These are phyloP conservation scores for Alloteropsis angusta DNA, from an alignment of 202 grass and related monocot genomes.

Conservation along the genomic window DNA sequence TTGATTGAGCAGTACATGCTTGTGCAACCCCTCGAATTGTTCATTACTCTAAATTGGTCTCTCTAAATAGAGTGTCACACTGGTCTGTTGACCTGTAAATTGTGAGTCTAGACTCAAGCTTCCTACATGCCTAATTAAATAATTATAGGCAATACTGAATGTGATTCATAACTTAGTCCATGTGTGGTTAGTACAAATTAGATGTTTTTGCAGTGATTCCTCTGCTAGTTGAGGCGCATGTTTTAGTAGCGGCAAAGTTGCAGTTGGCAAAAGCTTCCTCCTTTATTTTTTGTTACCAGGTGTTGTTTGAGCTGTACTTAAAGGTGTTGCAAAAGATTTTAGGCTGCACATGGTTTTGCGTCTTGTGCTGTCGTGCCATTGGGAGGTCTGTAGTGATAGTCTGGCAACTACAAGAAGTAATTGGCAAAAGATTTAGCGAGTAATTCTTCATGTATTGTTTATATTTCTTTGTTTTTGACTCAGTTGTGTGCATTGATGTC, in stretches of 20 bases:
- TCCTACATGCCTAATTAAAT: not conserved
- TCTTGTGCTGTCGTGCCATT: not conserved
- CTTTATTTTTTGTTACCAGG: too few relatives aligned
- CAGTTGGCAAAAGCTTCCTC: too few relatives aligned
- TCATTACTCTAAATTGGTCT: too few relatives aligned
- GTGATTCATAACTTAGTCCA: not conserved
- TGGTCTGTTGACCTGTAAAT: not conserved
- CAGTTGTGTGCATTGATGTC: not conserved
- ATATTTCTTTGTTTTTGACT: not conserved
- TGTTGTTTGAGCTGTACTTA: too few relatives aligned
- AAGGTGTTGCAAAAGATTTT: too few relatives aligned
- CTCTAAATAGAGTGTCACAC: not conserved
- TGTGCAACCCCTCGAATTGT: too few relatives aligned
- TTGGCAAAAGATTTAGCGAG: not conserved
- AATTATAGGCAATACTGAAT: not conserved
- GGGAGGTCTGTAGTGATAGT: not conserved
- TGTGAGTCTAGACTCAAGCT: not conserved
- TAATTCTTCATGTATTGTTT: not conserved
- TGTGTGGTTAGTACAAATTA: too few relatives aligned
- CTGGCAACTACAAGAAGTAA: not conserved
- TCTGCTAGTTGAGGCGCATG: too few relatives aligned
- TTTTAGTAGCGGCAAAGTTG: too few relatives aligned
- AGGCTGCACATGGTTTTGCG: not conserved
- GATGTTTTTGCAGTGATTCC: too few relatives aligned
- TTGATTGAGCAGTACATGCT: too few relatives aligned